Conservation (phyloP, 2,329 filamentous ascomycete genomes). For the Malbranchea cinnamomea region DNA sequence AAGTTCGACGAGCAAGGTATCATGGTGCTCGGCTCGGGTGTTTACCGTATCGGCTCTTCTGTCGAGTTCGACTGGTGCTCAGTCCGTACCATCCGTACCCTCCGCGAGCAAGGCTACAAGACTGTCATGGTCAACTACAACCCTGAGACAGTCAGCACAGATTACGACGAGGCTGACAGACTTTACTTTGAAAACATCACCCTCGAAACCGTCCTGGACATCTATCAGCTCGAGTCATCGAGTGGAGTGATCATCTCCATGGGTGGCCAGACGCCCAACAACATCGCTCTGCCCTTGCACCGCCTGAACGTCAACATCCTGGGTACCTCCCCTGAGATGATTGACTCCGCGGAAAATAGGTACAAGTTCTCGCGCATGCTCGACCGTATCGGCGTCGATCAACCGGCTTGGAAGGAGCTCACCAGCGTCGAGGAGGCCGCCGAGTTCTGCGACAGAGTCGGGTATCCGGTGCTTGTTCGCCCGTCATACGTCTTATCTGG, state of each 20-base stretch:
- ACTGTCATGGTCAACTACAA: slow-evolving; percentile 96
- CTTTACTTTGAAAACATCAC: slow-evolving; percentile 96
- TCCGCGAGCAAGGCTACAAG: slow-evolving; percentile 72
- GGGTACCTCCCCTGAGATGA: slow-evolving; percentile 97
- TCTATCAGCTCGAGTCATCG: slow-evolving; percentile 75
- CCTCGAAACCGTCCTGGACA: slow-evolving; percentile 78
- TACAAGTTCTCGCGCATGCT: slow-evolving; percentile 99
- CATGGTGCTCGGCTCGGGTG: slow-evolving; percentile 91
- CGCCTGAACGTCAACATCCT: slow-evolving; percentile 83
- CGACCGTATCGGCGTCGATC: slow-evolving; percentile 85
- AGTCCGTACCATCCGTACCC: slow-evolving; percentile 79
- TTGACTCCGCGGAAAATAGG: slow-evolving; percentile 90
- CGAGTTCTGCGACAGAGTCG: slow-evolving; percentile 72
- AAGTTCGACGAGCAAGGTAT: slow-evolving; percentile 76
- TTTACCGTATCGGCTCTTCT: slow-evolving; percentile 92
- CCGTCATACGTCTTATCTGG: slow-evolving; percentile 95
- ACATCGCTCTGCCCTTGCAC: slow-evolving; percentile 81
- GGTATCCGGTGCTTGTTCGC: slow-evolving; percentile 85
- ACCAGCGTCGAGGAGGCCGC: slow-evolving; percentile 87
- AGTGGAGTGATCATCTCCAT: slow-evolving; percentile 83
- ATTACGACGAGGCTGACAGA: slow-evolving; percentile 87
- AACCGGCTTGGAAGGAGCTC: slow-evolving; percentile 95
- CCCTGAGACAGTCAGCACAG: slow-evolving; percentile 76
- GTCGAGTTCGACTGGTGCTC: slow-evolving; percentile 99
- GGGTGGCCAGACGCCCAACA: slow-evolving; percentile 96